Conservation (phyloP, 2,329 filamentous ascomycete genomes). For the Cadophora luteo-olivacea region DNA sequence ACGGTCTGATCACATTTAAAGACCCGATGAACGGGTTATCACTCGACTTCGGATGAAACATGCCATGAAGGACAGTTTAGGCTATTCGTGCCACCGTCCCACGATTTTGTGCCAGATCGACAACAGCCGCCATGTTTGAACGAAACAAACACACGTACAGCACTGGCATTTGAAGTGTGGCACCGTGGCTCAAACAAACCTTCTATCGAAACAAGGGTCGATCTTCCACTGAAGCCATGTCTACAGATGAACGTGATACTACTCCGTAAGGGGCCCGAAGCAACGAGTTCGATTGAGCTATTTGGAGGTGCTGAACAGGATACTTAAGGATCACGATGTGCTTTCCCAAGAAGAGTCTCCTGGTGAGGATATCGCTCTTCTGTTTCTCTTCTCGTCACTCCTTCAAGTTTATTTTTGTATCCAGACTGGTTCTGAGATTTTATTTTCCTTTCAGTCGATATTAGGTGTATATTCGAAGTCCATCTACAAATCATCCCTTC, state of each 20-base stretch:
- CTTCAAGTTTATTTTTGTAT: conserved; percentile 10
- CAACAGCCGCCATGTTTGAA: conserved; percentile 6
- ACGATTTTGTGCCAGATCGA: conserved; percentile 1
- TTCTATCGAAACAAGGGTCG: conserved; percentile 7
- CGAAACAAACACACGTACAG: conserved; percentile 12
- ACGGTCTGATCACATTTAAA: conserved; percentile 11
- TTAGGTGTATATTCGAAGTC: not conserved
- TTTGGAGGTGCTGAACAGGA: not conserved
- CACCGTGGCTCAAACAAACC: not conserved
- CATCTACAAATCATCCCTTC: not conserved
- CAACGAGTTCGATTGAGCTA: conserved; percentile 1
- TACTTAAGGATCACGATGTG: not conserved
- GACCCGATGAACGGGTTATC: not conserved
- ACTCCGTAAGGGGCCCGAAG: not conserved
- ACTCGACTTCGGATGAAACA: conserved; percentile 17
- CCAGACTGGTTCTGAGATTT: conserved; percentile 10
- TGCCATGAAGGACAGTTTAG: not conserved
- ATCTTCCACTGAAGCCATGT: conserved; percentile 14
- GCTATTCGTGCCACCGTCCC: not conserved
- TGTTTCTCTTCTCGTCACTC: conserved; percentile 19
- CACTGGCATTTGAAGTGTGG: not conserved
- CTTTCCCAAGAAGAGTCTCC: not conserved
- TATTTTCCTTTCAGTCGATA: not conserved
- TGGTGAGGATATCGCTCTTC: conserved; percentile 8
- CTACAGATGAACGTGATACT: conserved; percentile 12